Evolutionary conservation across 352 stramenopile genomes (phyloP), one percentile per base, ranked within the genome.

Genomic region (Pythium aquatile): DNA sequence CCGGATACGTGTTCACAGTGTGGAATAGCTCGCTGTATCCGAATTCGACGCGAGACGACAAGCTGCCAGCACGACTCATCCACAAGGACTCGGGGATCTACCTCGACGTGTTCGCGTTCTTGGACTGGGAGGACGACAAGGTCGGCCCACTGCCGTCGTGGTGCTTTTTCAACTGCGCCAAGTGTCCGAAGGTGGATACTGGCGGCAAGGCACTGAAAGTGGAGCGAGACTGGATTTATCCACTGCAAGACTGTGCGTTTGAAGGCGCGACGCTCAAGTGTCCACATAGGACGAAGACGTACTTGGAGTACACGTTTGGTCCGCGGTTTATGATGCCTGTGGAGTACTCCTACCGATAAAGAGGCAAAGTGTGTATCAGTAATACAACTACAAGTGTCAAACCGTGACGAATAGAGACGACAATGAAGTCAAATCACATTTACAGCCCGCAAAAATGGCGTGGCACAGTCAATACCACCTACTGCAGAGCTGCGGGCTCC

Each of bases 71-170:
- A 17, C 63, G 66, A 1, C 33, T 76, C 33, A 58, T 72, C 17
- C 65, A 75, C 55, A 61, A 26, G 7, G 40, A 46, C 10, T 74
- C 67, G 2, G 69, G 30, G 16, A 20, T 79, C 26, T 79, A 74
- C 60, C n/a, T 72, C 8, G 70, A 79, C 58, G 46, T 75, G 9
- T 77, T 79, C 32, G 66, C 68, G 40, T 79, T 70, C 54, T 33
- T 71, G 28, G 59, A 74, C 42, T 69, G 57, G 52, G 37, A 58
- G 9, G 58, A 69, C 29, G 47, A 51, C 28, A 63, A 40, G n/a
- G 47, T 65, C 14, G 66, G 65, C 0, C 69, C 73, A 29, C 16
- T 71, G 63, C 65, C 69, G 0, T 71, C 69, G 28, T 60, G 58
- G n/a, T 67, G 53, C 53, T 76, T 63, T 35, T 58, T 61, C 66